A percentile compares a stretch with the other conserved stretches of the same genome.
These are phyloP conservation scores for Sindora glabra DNA, from an alignment of 306 rosid species.

Conservation along the genomic window DNA sequence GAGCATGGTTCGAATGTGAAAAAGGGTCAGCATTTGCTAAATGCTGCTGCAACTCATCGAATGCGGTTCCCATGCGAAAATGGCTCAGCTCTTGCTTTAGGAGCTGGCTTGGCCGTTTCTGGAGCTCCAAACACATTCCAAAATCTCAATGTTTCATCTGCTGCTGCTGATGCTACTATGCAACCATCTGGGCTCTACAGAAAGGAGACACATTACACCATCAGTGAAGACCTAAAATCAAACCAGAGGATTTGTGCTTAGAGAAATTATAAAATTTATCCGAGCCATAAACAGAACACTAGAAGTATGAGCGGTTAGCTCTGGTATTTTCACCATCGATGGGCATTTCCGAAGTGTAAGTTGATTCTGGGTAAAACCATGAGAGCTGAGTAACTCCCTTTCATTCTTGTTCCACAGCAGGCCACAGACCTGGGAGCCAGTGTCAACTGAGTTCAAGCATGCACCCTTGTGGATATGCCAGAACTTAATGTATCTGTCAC, in stretches of 20 bases:
- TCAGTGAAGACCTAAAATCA: too few species aligned
- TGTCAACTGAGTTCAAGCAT: slow-evolving; percentile 76
- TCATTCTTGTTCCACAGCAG: slow-evolving; percentile 85
- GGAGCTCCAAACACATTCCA: slow-evolving; percentile 62
- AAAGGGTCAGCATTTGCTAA: too few species aligned
- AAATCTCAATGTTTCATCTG: slow-evolving; percentile 42
- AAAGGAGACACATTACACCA: too few species aligned
- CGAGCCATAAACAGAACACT: slow-evolving; percentile 80
- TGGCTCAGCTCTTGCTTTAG: slow-evolving; percentile 34
- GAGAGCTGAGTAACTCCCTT: slow-evolving; percentile 84
- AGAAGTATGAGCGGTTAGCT: slow-evolving; percentile 82
- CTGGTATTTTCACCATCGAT: slow-evolving; percentile 81
- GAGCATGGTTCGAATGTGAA: too few species aligned
- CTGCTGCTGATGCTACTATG: slow-evolving; percentile 56
- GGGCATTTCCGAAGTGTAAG: slow-evolving; percentile 88
- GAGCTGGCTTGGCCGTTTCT: slow-evolving; percentile 31
- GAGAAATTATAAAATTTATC: neutral
- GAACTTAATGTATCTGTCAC: slow-evolving; percentile 67
- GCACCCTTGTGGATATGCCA: slow-evolving; percentile 94
- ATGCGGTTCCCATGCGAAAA: slow-evolving; percentile 36
- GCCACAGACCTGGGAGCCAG: slow-evolving; percentile 84
- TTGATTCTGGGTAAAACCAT: slow-evolving; percentile 72
- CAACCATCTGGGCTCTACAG: slow-evolving; percentile 46
- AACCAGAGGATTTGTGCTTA: too few species aligned
- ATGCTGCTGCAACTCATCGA: slow-evolving; percentile 1